Evolutionary conservation across 2,329 filamentous ascomycete genomes (phyloP), one percentile per base, ranked within the genome.

Genomic region (Beauveria varroae): DNA sequence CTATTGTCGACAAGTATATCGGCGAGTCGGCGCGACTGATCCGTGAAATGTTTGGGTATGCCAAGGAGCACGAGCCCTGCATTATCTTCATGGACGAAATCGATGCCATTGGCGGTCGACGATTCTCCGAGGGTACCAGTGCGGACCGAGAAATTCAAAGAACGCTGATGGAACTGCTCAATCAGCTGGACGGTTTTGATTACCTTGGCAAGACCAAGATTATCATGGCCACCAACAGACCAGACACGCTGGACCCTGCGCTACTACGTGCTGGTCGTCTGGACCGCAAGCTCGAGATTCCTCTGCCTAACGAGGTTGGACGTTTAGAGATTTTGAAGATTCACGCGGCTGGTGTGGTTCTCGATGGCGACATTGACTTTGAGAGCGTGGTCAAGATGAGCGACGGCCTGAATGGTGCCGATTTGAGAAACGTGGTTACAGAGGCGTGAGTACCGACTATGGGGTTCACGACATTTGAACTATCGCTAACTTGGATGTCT

Each of bases 41-140:
- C 71, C 88, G 95, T 74, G 95, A 99, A 76, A 99, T 99, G 96
- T 99, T 99, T 72, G 96, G 95, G 62, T 99, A 99, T 72, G 95
- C 96, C 70, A 98, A 97, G 78, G 96, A 99, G 75, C 95, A 99
- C 75, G 95, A 99, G 76, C 95, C 95, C 44, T 99, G 95, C 76
- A 99, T 99, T 76, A 99, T 99, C 78, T 99, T 99, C 84, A 99
- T 99, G 95, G 96, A 99, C 81, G 95, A 99, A 78, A 99, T 99
- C 72, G 95, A 99, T 72, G 95, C 95, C 71, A 99, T 99, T 71
- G 95, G 95, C 74, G 96, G 96, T 65, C 86, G 96, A 69, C 86
- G 95, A 70, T 99, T 99, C 77, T 96, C 91, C 0, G 95, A 99
- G 75, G 95, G 96, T 68, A 99, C 95, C 57, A 96, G 92, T 63